Base-by-base conservation (phyloP, 345 rosid species). In the Noccaea caerulescens region DNA sequence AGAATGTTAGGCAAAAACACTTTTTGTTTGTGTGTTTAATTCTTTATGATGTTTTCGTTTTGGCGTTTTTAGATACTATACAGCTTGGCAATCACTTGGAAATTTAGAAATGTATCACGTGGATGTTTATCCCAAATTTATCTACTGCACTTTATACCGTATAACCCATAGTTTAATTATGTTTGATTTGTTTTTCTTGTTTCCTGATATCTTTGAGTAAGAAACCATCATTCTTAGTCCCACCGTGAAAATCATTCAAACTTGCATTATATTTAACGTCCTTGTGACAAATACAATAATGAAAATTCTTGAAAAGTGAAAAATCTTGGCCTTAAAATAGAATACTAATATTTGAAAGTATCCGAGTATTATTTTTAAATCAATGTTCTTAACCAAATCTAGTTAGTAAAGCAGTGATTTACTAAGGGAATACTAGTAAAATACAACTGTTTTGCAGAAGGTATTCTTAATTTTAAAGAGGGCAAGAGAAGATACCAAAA, bases 1-100 rank as follows among this genome's bases (percentile, higher is more conserved):
- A 63, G 44, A 69, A 39, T 76, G 60, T 63, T 76, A 55, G 79
- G 53, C 39, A 62, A 55, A 39, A 5, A 13, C 16, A 38, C 23
- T 50, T 76, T 68, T 45, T 62, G 51, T 61, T 30, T 52, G 13
- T 42, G 34, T 59, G 58, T 44, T 60, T 50, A 58, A 9, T 58
- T 58, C 46, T 66, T 41, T 38, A 47, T 38, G 11, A 57, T 39
- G 27, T 49, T 62, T 55, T 37, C 66, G 12, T 42, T 71, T 71
- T 71, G 52, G 57, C 38, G 33, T 20, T n/a, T 33, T 34, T 44
- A 33, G 57, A 3, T 69, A 57, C 66, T 50, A 27, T 1, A 38
- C 42, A 45, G 25, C 37, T 23, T 55, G 54, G 51, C 39, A 39
- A 39, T 45, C 51, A 47, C 39, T 34, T 63, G 0, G 14, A 25